Conservation (phyloP, 805 yeast genomes). For the Tetrapisispora arboricola region DNA sequence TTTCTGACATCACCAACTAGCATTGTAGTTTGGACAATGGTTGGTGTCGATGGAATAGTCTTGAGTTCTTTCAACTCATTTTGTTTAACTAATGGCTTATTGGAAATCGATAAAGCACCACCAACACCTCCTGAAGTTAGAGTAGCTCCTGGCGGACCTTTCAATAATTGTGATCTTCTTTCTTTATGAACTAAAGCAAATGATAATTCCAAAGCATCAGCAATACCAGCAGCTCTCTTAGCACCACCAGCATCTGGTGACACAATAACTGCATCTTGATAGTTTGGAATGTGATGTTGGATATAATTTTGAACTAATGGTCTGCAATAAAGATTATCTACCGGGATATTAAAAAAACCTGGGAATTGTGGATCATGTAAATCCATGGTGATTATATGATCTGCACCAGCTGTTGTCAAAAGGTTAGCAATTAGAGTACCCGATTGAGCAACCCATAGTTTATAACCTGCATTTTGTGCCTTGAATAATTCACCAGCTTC, state of each 20-base stretch:
- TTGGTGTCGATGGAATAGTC: slow-evolving; percentile 9
- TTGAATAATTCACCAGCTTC: slow-evolving; percentile 30
- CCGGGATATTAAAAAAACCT: slow-evolving; percentile 94
- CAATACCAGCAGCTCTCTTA: slow-evolving; percentile 87
- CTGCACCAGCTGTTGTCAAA: slow-evolving; percentile 88
- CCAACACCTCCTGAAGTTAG: slow-evolving; percentile 24
- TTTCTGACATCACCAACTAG: slow-evolving; percentile 89
- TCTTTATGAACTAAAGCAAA: slow-evolving; percentile 96
- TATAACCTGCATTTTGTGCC: slow-evolving; percentile 54
- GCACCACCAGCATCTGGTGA: slow-evolving; percentile 99
- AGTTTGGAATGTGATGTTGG: slow-evolving; percentile 63
- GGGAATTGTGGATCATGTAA: slow-evolving; percentile 96
- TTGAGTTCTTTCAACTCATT: slow-evolving; percentile 16
- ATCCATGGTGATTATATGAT: slow-evolving; percentile 95
- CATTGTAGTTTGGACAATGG: slow-evolving; percentile 71
- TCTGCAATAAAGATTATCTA: slow-evolving; percentile 83
- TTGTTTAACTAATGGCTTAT: slow-evolving; percentile 14
- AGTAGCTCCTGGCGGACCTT: slow-evolving; percentile 29
- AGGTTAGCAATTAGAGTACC: slow-evolving; percentile 88
- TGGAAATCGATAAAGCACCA: slow-evolving; percentile 15
- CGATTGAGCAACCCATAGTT: slow-evolving; percentile 91
- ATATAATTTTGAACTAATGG: slow-evolving; percentile 85
- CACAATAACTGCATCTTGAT: slow-evolving; percentile 77
- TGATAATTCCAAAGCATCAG: slow-evolving; percentile 78
- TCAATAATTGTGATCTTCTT: slow-evolving; percentile 42